A percentile compares a stretch with the other conserved stretches of the same genome.
Conservation (phyloP, 345 rosid genomes). For the Theobroma cacao region DNA sequence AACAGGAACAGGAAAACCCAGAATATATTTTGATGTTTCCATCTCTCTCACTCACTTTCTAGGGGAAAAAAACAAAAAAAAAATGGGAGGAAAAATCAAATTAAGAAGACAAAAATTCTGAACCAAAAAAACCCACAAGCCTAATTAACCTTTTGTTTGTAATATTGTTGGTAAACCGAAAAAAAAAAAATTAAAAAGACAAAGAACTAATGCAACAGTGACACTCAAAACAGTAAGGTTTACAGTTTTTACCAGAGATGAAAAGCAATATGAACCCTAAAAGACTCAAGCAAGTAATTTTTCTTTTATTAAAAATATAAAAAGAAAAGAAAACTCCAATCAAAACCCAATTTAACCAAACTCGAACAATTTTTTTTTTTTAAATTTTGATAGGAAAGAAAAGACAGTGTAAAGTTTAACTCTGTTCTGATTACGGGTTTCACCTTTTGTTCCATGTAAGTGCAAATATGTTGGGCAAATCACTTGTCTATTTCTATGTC, state of each 20-base stretch:
- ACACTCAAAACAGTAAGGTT: too few species aligned
- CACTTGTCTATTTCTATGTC: too few species aligned
- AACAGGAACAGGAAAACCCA: slow-evolving; percentile 12
- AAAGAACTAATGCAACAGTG: neutral
- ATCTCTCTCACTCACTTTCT: slow-evolving; percentile 10
- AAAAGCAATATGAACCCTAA: neutral
- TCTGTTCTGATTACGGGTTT: too few species aligned
- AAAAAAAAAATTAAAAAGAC: slow-evolving; percentile 10
- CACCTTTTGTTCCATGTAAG: too few species aligned
- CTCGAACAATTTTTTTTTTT: too few species aligned
- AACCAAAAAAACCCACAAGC: slow-evolving; percentile 24
- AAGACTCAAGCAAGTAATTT: neutral
- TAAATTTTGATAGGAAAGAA: too few species aligned
- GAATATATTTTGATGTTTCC: neutral
- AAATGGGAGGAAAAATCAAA: too few species aligned
- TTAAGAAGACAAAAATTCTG: neutral
- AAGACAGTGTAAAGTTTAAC: too few species aligned
- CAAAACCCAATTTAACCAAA: too few species aligned
- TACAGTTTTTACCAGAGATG: neutral
- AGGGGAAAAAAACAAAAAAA: slow-evolving; percentile 25
- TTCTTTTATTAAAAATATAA: neutral
- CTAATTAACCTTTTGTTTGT: slow-evolving; percentile 17
- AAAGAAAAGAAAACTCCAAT: neutral
- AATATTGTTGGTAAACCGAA: slow-evolving; percentile 10
- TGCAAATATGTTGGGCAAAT: too few species aligned